These are phyloP conservation scores for Chiua virens DNA, from an alignment of 768 basidiomycete genomes.

Conservation along the genomic window DNA sequence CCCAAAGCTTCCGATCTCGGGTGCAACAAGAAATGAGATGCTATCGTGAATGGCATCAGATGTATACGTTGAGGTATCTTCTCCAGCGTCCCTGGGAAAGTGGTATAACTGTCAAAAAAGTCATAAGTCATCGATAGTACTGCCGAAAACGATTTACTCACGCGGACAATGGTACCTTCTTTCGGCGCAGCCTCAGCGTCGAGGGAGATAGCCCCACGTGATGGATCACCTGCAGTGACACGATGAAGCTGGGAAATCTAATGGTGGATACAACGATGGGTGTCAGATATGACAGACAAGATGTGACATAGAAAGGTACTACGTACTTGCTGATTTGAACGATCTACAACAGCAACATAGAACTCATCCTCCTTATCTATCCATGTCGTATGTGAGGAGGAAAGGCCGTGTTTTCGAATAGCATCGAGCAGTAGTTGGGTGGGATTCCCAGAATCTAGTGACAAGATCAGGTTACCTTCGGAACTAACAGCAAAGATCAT, in stretches of 20 bases:
- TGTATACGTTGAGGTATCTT: background rate
- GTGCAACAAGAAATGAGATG: slow-evolving; percentile 25
- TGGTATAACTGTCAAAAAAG: slow-evolving; percentile 42
- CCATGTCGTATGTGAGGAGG: slow-evolving; percentile 17
- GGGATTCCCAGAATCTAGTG: slow-evolving; percentile 58
- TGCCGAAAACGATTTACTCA: slow-evolving; percentile 23
- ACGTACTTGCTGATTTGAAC: slow-evolving; percentile 16
- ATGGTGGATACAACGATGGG: background rate
- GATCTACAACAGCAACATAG: slow-evolving; percentile 46
- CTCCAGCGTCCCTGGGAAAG: slow-evolving; percentile 27
- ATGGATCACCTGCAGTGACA: slow-evolving; percentile 72
- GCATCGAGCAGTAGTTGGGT: slow-evolving; percentile 56
- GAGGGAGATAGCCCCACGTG: slow-evolving; percentile 64
- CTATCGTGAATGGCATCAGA: slow-evolving; percentile 5
- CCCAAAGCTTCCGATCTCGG: slow-evolving; percentile 14
- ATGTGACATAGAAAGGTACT: background rate
- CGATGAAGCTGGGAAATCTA: slow-evolving; percentile 50
- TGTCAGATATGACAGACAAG: background rate
- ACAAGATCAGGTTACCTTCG: slow-evolving; percentile 71
- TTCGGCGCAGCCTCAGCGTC: slow-evolving; percentile 51
- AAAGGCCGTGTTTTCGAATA: slow-evolving; percentile 41
- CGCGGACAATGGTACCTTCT: slow-evolving; percentile 52
- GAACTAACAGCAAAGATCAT: slow-evolving; percentile 33
- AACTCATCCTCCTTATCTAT: slow-evolving; percentile 57
- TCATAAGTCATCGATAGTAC: background rate